Evolutionary conservation across 1,284 basidiomycete genomes (phyloP).

Genomic region (Leccinum griseonigrum): DNA sequence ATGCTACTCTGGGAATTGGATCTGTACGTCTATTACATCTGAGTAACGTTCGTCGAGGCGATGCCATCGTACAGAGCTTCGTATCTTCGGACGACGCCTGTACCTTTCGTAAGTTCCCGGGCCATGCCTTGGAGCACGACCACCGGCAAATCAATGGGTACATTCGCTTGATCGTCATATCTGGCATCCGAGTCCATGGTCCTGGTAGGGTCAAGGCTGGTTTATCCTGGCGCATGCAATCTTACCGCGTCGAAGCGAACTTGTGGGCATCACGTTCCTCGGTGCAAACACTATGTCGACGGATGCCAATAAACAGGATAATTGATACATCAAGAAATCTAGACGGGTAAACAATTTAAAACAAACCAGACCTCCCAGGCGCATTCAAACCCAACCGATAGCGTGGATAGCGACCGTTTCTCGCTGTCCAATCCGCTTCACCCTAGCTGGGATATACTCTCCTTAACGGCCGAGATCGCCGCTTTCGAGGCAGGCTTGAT

Average conservation of each 20-base stretch:
- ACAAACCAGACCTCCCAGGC: not conserved
- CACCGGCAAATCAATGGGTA: not conserved
- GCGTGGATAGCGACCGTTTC: not conserved
- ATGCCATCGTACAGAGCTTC: not conserved
- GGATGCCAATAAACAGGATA: not conserved
- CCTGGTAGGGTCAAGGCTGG: no score
- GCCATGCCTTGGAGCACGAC: not conserved
- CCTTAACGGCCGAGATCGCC: not conserved
- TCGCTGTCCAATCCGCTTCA: not conserved
- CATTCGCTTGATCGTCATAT: not conserved
- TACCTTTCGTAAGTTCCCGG: not conserved
- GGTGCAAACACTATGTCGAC: no score
- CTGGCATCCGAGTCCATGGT: not conserved
- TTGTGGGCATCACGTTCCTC: no score
- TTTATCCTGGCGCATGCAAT: no score
- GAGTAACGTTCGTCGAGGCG: not conserved
- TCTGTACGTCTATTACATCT: not conserved
- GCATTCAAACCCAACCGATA: not conserved
- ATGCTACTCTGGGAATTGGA: slow-evolving; percentile 4
- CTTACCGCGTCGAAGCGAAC: no score
- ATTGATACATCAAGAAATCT: not conserved
- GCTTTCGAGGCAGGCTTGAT: slow-evolving; percentile 6
- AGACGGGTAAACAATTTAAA: not conserved
- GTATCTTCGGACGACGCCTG: not conserved
- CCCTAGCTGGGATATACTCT: not conserved